These are phyloP conservation scores for Saraca asoca DNA, from an alignment of 331 rosid species.

Conservation along the genomic window DNA sequence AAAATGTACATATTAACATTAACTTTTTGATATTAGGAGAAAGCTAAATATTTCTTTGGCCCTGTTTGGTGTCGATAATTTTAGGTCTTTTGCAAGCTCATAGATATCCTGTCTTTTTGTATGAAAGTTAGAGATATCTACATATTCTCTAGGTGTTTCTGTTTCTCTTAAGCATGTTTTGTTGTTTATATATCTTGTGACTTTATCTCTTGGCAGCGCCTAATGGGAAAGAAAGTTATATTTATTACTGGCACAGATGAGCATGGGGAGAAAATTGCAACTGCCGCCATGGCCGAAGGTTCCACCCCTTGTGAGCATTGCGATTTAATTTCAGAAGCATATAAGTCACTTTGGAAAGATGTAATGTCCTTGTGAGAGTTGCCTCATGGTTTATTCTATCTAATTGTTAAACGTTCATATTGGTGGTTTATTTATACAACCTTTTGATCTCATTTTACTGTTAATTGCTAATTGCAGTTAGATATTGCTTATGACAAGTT, in stretches of 20 bases:
- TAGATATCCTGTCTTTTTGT: background rate
- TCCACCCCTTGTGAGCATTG: constrained; percentile 79
- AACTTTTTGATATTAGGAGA: background rate
- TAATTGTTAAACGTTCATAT: constrained; percentile 12
- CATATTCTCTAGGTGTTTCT: background rate
- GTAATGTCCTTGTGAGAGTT: constrained; percentile 37
- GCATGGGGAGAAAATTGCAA: constrained; percentile 95
- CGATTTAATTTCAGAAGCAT: constrained; percentile 68
- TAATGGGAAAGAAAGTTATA: constrained; percentile 73
- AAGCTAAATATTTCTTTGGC: background rate
- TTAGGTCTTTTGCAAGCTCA: background rate
- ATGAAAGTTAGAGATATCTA: background rate
- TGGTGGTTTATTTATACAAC: background rate
- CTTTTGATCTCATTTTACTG: background rate
- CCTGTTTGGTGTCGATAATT: background rate
- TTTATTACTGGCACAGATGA: constrained; percentile 94
- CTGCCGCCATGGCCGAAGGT: constrained; percentile 75
- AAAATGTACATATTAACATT: background rate
- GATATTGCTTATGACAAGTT: constrained; percentile 87
- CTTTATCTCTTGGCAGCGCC: constrained; percentile 54
- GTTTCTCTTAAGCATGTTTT: background rate
- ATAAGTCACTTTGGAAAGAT: constrained; percentile 78
- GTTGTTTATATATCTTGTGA: background rate
- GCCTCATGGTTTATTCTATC: background rate
- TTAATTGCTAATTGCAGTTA: constrained; percentile 52